Evolutionary conservation across 148 eudicot genomes (phyloP).

Genomic region (Camellia japonica): DNA sequence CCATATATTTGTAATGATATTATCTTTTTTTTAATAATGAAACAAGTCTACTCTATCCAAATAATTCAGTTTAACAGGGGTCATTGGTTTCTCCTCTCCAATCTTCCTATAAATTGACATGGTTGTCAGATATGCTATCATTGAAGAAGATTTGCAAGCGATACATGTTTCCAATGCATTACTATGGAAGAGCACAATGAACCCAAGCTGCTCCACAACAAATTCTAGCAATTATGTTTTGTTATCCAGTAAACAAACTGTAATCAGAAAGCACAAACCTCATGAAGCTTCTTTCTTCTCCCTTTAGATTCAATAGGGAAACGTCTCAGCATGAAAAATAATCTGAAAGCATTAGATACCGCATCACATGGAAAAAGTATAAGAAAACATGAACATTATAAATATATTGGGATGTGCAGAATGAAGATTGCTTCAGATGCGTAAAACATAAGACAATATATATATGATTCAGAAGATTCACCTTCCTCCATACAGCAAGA

Average conservation of each 20-base stretch:
- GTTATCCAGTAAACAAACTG: background rate
- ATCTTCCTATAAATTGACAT: background rate
- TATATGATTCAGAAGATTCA: constrained; percentile 25
- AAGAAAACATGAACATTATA: background rate
- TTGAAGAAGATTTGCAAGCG: background rate
- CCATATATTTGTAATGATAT: background rate
- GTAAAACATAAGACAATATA: constrained; percentile 2
- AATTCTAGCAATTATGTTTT: background rate
- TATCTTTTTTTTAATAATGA: background rate
- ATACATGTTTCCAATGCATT: background rate
- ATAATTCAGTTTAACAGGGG: background rate
- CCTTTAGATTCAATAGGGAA: constrained; percentile 84
- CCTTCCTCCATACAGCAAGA: constrained; percentile 72
- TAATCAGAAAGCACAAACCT: constrained; percentile 48
- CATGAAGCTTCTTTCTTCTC: constrained; percentile 72
- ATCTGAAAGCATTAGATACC: constrained; percentile 36
- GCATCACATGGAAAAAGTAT: background rate
- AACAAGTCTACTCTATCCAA: background rate
- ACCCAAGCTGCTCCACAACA: background rate
- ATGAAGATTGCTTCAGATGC: constrained; percentile 6
- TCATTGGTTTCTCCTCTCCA: background rate
- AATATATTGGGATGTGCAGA: background rate
- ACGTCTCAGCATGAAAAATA: constrained; percentile 65
- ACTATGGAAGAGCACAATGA: background rate
- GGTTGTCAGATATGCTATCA: background rate